Conservation (phyloP, 306 rosid species). For the Prunus armeniaca region DNA sequence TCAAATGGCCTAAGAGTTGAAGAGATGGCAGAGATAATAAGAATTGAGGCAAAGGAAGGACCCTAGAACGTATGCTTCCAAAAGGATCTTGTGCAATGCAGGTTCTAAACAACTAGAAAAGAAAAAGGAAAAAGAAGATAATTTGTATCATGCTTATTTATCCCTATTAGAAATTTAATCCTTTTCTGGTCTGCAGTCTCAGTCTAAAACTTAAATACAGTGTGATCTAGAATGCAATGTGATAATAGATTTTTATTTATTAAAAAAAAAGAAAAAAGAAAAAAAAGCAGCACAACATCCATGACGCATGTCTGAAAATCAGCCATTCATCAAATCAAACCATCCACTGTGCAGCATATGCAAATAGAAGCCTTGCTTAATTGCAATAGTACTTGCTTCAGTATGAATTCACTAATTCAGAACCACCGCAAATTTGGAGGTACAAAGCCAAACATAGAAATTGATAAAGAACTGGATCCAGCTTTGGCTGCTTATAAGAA, state of each 20-base stretch:
- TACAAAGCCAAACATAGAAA: conserved; percentile 17
- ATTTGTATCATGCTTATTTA: conserved; percentile 9
- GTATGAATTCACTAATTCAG: conserved; percentile 13
- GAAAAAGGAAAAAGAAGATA: background rate
- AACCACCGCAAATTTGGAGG: conserved; percentile 14
- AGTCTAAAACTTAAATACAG: background rate
- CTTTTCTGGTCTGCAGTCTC: background rate
- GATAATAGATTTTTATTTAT: background rate
- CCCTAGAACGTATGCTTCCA: conserved; percentile 29
- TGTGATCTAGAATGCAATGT: conserved; percentile 5
- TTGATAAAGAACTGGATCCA: conserved; percentile 22
- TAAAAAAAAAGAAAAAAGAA: background rate
- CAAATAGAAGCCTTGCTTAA: conserved; percentile 18
- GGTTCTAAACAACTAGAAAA: background rate
- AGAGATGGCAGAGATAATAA: conserved; percentile 29
- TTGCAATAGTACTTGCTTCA: conserved; percentile 14
- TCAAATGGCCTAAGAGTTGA: conserved; percentile 35
- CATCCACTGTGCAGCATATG: conserved; percentile 7
- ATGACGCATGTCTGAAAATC: background rate
- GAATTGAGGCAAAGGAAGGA: conserved; percentile 45
- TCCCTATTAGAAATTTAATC: conserved; percentile 12
- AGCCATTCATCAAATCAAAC: conserved; percentile 15
- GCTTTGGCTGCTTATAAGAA: conserved; percentile 12
- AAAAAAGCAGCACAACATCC: background rate
- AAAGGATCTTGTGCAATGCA: background rate